Base-by-base conservation (phyloP, 2,329 filamentous ascomycete genomes). In the Fusarium pseudograminearum region DNA sequence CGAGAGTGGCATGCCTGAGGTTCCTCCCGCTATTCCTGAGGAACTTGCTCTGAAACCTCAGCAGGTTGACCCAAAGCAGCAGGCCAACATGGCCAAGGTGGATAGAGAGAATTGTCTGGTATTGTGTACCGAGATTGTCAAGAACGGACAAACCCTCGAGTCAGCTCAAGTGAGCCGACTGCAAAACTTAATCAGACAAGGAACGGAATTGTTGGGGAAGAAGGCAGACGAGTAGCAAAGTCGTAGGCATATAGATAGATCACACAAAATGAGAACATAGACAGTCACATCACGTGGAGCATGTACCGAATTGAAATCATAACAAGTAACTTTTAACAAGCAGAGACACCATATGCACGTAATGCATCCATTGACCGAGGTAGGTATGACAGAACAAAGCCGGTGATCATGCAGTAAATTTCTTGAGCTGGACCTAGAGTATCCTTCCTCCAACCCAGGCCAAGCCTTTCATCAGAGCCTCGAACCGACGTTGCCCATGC, bases 81-180 rank as follows among this genome's bases (percentile, higher is more conserved):
- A 79, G 42, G 83, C 81, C 2, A 80, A 80, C 44, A 85, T 86
- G 80, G 78, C 79, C 2, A 82, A 81, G 62, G 80, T 87, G 8
- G 88, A 90, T 70, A 82, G 87, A 11, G 88, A 90, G 75, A 91
- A 91, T 65, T 87, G 83, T 0, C 77, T 91, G 24, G 86, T 90
- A 1, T 76, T 91, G 59, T 82, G 89, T 5, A 83, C 83, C 3
- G 85, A 89, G 76, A 71, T 91, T 55, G 71, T 89, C 41, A 83
- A 82, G 71, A 81, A 80, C 45, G 78, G 80, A 0, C 75, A 78
- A 2, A 78, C 80, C 9, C 72, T 88, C 68, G 76, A 82, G 2
- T 69, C 80, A 3, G 74, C 78, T 62, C 79, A 80, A 30, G 76
- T 76, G 46, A 76, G 70, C 16, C 73, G 81, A n/a, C 81, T 89